A percentile compares a stretch with the other conserved stretches of the same genome.
phyloP scores from a whole-genome alignment of 139 green algal species.

The Chlamydomonas incerta region DNA sequence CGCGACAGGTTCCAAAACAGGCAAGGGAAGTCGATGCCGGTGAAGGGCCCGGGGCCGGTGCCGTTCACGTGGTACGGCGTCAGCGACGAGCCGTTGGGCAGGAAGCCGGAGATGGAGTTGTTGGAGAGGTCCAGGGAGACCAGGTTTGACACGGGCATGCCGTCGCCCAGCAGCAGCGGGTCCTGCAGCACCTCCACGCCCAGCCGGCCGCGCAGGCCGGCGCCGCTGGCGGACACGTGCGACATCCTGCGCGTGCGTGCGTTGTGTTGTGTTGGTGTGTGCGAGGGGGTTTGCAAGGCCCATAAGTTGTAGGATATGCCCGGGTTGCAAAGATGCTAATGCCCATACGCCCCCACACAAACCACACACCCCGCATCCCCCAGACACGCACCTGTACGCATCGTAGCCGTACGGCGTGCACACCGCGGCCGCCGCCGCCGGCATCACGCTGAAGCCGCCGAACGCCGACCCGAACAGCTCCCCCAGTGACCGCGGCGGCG shows the following conservation, averaged over 20 bases:
- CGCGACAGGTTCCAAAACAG: constrained; percentile 41
- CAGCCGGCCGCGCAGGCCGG: not conserved
- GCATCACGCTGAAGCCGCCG: not conserved
- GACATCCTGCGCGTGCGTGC: not conserved
- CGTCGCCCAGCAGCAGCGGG: constrained; percentile 6
- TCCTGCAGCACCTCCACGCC: constrained; percentile 23
- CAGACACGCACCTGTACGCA: not conserved
- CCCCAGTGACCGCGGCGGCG: not conserved
- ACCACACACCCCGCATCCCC: not conserved
- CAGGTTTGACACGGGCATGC: constrained; percentile 31
- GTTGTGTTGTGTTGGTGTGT: too few species aligned
- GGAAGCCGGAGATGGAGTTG: not conserved
- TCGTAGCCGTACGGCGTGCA: constrained; percentile 29
- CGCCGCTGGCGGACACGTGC: not conserved
- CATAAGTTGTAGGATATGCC: too few species aligned
- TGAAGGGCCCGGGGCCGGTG: not conserved
- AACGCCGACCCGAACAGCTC: constrained; percentile 16
- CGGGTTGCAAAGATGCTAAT: too few species aligned
- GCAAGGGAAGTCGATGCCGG: constrained; percentile 13
- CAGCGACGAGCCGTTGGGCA: not conserved
- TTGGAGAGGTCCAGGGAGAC: constrained; percentile 24
- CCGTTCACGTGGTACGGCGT: not conserved
- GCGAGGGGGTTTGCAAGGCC: too few species aligned
- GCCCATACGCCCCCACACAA: too few species aligned
- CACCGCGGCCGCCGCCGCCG: not conserved